A percentile compares a stretch with the other conserved stretches of the same genome.
Conservation (phyloP, 805 yeast genomes). For the Cyberlindnera euphorbiae region DNA sequence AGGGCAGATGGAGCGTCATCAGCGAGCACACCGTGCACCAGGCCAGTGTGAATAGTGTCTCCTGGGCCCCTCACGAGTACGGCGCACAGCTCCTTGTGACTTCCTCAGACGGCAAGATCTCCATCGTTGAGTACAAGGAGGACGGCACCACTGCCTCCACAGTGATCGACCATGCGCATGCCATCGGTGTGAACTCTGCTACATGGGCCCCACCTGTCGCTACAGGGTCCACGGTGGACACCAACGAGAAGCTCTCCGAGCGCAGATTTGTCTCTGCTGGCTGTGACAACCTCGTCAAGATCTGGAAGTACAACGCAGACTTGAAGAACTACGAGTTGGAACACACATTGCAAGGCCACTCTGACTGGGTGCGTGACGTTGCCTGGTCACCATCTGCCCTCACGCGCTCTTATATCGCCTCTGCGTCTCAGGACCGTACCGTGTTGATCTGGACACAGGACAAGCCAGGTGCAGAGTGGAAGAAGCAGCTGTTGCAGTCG, state of each 20-base stretch:
- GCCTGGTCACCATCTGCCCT: constrained; percentile 95
- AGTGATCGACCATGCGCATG: constrained; percentile 63
- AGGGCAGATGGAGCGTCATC: constrained; percentile 73
- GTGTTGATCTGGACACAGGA: constrained; percentile 95
- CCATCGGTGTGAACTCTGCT: constrained; percentile 90
- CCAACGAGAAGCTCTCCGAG: constrained; percentile 34
- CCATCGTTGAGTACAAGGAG: constrained; percentile 86
- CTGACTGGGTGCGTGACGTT: constrained; percentile 98
- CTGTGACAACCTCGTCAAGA: constrained; percentile 86
- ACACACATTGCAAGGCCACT: constrained; percentile 78
- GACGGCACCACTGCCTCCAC: constrained; percentile 72
- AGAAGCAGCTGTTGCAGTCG: constrained; percentile 63
- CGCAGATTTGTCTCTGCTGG: constrained; percentile 92
- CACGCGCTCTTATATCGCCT: constrained; percentile 84
- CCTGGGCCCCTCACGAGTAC: constrained; percentile 97
- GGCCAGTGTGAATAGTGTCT: constrained; percentile 90
- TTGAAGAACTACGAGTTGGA: constrained; percentile 64
- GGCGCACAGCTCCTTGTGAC: constrained; percentile 90
- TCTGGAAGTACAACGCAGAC: constrained; percentile 70
- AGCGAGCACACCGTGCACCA: constrained; percentile 85
- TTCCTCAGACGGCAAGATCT: constrained; percentile 88
- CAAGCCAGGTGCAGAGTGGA: constrained; percentile 64
- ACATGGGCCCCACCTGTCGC: constrained; percentile 79
- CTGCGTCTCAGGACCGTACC: constrained; percentile 94
- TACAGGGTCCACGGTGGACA: constrained; percentile 30